Conservation (phyloP, 2,329 filamentous ascomycete species). For the Penicillium brevicompactum region DNA sequence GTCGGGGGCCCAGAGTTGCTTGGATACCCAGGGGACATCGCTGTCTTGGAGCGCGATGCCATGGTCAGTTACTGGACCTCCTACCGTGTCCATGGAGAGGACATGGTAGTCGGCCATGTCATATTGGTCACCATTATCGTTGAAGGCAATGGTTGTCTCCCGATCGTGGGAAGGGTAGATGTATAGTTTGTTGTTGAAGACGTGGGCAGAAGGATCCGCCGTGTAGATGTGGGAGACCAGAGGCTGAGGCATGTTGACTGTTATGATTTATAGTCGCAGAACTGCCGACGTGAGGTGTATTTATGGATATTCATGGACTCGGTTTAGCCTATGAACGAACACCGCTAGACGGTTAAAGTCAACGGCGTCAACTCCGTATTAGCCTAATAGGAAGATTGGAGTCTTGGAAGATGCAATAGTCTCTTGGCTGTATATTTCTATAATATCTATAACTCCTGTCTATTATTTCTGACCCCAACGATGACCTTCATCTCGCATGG, state of each 20-base stretch:
- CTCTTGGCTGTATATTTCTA: too few relatives aligned
- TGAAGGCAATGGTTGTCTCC: slow-evolving; percentile 72
- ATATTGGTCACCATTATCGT: slow-evolving; percentile 84
- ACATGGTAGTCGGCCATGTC: slow-evolving; percentile 86
- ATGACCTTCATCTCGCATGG: slow-evolving; percentile 23
- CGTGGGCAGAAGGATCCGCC: slow-evolving; percentile 78
- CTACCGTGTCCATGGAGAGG: slow-evolving; percentile 63
- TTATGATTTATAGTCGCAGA: neutral
- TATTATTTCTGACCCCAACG: slow-evolving; percentile 6
- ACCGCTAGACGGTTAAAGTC: slow-evolving; percentile 4
- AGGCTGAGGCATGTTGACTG: slow-evolving; percentile 46
- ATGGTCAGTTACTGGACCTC: slow-evolving; percentile 68
- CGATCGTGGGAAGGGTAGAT: slow-evolving; percentile 81
- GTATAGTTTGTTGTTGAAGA: slow-evolving; percentile 74
- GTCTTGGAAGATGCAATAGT: neutral
- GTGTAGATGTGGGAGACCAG: slow-evolving; percentile 77
- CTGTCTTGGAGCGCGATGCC: slow-evolving; percentile 66
- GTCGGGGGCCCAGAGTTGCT: slow-evolving; percentile 81
- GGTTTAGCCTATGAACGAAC: neutral
- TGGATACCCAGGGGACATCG: slow-evolving; percentile 74
- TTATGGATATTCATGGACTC: neutral
- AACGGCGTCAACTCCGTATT: slow-evolving; percentile 2
- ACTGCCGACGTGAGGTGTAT: neutral
- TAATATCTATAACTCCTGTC: neutral
- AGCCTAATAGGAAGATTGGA: neutral